These are phyloP conservation scores for Elongisporangium prolatum DNA, from an alignment of 352 stramenopile species.

Conservation along the genomic window DNA sequence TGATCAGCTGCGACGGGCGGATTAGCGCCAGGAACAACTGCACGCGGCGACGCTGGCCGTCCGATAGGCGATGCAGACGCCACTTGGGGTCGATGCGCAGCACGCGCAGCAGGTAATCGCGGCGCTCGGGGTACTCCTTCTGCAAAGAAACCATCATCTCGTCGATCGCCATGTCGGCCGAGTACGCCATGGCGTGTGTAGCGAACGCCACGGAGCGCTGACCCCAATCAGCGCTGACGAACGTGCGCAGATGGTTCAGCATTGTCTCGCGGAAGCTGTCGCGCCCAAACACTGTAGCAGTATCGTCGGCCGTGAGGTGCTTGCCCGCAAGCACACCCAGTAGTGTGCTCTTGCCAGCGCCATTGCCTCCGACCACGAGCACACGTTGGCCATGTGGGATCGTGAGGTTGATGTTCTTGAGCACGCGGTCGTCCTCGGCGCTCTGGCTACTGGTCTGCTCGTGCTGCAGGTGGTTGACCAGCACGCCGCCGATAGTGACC, in stretches of 20 bases:
- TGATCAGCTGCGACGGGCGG: slow-evolving; percentile 94
- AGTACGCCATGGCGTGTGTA: slow-evolving; percentile 80
- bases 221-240: slow-evolving; percentile 96
- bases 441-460: slow-evolving; percentile 14
- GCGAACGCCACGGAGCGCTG: slow-evolving; percentile 96
- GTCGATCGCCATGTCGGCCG: slow-evolving; percentile 93
- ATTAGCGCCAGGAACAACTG: slow-evolving; percentile 96
- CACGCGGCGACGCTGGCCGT: slow-evolving; percentile 87
- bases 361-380: slow-evolving; percentile 94
- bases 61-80: slow-evolving; percentile 79
- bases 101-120: slow-evolving; percentile 91
- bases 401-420: slow-evolving; percentile 85
- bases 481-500: slow-evolving; percentile 53
- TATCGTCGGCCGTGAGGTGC: slow-evolving; percentile 91
- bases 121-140: slow-evolving; percentile 90
- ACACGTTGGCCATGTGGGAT: slow-evolving; percentile 83
- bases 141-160: slow-evolving; percentile 98
- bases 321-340: slow-evolving; percentile 93
- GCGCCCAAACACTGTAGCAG: slow-evolving; percentile 75
- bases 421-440: slow-evolving; percentile 46
- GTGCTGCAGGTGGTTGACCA: slow-evolving; percentile 56
- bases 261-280: slow-evolving; percentile 95
- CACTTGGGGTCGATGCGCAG: slow-evolving; percentile 94
- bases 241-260: slow-evolving; percentile 91
- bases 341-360: slow-evolving; percentile 93